Evolutionary conservation across 2,329 filamentous ascomycete species (phyloP), one percentile per base, ranked within the genome.

Genomic region (Penicillium vulpinum): DNA sequence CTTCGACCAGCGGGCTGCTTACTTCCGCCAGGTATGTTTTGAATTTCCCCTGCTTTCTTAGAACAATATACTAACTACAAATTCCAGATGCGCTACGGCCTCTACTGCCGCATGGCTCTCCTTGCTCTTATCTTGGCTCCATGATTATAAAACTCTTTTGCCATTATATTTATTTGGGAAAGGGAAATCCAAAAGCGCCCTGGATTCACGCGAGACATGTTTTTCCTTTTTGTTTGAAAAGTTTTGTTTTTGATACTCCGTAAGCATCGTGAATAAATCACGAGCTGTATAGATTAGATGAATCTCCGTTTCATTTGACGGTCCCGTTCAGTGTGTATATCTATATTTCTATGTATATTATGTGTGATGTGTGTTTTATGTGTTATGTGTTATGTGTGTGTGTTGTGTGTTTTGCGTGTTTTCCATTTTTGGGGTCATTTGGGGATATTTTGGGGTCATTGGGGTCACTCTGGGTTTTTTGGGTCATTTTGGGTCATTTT

Each of bases 61-160:
- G 48, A 41, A 31, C 35, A 29, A 46, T 54, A 54, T 63, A 64
- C 81, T 85, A 75, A 87, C 73, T 56, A 15, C 24, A n/a, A n/a
- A 35, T 45, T 59, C 57, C 70, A 97, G 92, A 97, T 97, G 93
- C 87, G 89, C 78, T 97, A 97, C 79, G 94, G 94, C 68, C 85
- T 99, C 69, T 97, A 97, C 83, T 95, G 90, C 77, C 89, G 94
- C 75, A 99, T 99, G 94, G 94, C 94, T 67, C 79, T 99, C 79
- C 83, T 99, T 75, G 94, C 94, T 65, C 82, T 97, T 75, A 91
- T 97, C 76, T 89, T 99, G 89, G 87, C 82, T 55, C 78, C 78
- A 61, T 77, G 68, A 67, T 56, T 24, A 62, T 77, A 67, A 65
- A 57, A 52, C 55, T 60, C 53, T 62, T 58, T 51, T 52, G 26